These are phyloP conservation scores for Setomelanomma holmii DNA, from an alignment of 2,329 filamentous ascomycete genomes.

Conservation along the genomic window DNA sequence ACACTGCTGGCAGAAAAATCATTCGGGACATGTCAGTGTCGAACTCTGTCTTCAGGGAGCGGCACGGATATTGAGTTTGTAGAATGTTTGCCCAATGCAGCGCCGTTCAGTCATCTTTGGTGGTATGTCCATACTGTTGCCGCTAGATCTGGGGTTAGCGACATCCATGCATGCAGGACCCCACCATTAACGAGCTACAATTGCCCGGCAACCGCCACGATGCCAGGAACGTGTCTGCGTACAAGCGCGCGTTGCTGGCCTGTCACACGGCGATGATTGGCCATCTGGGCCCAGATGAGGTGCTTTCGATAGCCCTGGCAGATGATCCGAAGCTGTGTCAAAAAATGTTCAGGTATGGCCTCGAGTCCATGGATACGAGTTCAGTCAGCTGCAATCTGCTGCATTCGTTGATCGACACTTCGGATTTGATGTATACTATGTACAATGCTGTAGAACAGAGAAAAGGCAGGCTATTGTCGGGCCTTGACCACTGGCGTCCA, in stretches of 20 bases:
- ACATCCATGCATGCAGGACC: not conserved
- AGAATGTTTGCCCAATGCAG: not conserved
- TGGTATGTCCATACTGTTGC: not conserved
- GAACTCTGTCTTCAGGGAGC: not conserved
- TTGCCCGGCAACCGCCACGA: not conserved
- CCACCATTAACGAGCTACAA: not conserved
- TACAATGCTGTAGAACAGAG: slow-evolving; percentile 28
- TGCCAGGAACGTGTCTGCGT: not conserved
- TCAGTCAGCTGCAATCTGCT: too few relatives aligned
- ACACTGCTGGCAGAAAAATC: not conserved
- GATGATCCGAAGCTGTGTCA: too few relatives aligned
- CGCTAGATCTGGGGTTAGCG: not conserved
- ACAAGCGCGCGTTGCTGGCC: not conserved
- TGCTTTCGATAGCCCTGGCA: too few relatives aligned
- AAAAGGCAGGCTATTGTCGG: slow-evolving; percentile 37
- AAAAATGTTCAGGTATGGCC: too few relatives aligned
- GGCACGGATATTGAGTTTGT: not conserved
- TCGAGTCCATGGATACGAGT: too few relatives aligned
- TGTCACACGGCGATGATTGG: not conserved
- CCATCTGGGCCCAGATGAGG: too few relatives aligned
- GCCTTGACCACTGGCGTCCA: slow-evolving; percentile 58
- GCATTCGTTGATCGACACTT: not conserved
- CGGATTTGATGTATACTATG: slow-evolving; percentile 20
- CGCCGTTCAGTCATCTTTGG: not conserved
- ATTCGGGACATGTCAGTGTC: not conserved